phyloP scores from a whole-genome alignment of 257 asterid genomes.

The Scutellaria barbata region DNA sequence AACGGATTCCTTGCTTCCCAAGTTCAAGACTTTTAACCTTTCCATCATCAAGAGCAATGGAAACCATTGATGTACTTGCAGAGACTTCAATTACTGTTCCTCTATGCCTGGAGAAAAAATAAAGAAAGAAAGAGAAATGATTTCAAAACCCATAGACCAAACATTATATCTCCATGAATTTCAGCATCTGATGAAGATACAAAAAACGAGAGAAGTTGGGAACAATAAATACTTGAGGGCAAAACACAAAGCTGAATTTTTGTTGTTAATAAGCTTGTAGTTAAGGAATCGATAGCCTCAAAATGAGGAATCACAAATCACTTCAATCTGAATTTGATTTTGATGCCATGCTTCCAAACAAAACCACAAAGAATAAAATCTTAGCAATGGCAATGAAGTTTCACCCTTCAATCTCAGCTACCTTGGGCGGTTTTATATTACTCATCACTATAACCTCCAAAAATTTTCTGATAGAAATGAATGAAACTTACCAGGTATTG shows the following conservation, averaged over 20 bases:
- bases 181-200: conserved; percentile 10
- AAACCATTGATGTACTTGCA: conserved; percentile 63
- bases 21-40: conserved; percentile 68
- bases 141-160: not conserved
- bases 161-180: not conserved
- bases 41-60: conserved; percentile 81
- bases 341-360: conserved; percentile 11
- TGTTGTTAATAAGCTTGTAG: not conserved
- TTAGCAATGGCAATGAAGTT: not conserved
- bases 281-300: not conserved
- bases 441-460: not conserved
- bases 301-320: conserved; percentile 2
- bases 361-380: conserved; percentile 7
- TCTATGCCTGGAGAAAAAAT: conserved; percentile 40
- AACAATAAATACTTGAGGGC: not conserved
- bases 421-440: not conserved
- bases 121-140: conserved; percentile 10
- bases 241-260: conserved; percentile 7
- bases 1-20: conserved; percentile 91
- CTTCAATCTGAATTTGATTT: too few relatives aligned
- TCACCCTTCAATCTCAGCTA: conserved; percentile 11
- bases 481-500: conserved; percentile 70
- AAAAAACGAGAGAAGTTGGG: conserved; percentile 6
- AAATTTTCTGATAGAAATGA: not conserved
- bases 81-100: conserved; percentile 43